A percentile compares a stretch with the other conserved stretches of the same genome.
phyloP scores from a whole-genome alignment of 345 rosid species.

The Pistacia atlantica region DNA sequence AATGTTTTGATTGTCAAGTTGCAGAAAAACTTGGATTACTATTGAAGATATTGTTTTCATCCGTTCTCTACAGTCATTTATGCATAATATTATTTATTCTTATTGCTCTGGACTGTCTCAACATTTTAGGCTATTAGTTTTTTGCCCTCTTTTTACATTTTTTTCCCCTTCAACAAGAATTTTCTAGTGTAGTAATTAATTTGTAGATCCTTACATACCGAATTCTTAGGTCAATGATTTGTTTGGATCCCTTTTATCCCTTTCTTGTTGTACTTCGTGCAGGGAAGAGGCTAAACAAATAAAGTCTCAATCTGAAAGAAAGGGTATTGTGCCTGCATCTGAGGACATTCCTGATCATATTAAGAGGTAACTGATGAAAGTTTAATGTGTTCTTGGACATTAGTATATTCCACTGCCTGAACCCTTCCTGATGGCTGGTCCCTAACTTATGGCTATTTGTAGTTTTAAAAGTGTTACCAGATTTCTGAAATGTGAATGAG shows the following conservation, averaged over 20 bases:
- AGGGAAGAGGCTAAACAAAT: constrained; percentile 83
- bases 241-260: neutral
- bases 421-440: neutral
- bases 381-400: neutral
- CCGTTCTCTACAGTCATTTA: neutral
- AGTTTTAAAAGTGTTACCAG: neutral
- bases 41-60: neutral
- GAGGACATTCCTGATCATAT: constrained; percentile 53
- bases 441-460: neutral
- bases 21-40: no score
- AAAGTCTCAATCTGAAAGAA: constrained; percentile 33
- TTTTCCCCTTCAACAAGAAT: neutral
- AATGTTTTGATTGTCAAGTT: no score
- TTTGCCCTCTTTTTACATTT: neutral
- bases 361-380: constrained; percentile 45
- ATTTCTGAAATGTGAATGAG: neutral
- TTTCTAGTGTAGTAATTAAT: neutral
- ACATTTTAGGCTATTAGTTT: neutral
- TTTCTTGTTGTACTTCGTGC: constrained; percentile 12
- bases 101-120: neutral
- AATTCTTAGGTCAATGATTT: neutral
- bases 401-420: neutral
- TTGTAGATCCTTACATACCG: neutral
- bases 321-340: constrained; percentile 19
- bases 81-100: neutral